Conservation (phyloP, 805 yeast species). For the Maudiozyma saulgeensis region DNA sequence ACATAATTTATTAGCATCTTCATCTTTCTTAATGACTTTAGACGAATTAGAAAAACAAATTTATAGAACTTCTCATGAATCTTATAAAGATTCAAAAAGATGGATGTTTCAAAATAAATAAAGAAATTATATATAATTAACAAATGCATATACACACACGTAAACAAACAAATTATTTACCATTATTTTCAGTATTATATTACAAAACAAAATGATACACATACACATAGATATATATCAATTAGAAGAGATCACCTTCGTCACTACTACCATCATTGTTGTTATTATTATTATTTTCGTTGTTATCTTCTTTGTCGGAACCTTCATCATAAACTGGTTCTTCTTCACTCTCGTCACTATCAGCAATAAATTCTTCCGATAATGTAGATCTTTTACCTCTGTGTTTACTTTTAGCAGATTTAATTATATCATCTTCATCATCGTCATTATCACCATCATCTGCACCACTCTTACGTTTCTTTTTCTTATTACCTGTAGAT, state of each 20-base stretch:
- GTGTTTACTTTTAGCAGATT: constrained; percentile 8
- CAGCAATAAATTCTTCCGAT: constrained; percentile 34
- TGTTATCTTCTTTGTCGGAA: constrained; percentile 6
- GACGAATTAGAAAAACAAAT: constrained; percentile 69
- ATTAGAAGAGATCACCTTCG: background rate
- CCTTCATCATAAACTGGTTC: constrained; percentile 9
- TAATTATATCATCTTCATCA: constrained; percentile 24
- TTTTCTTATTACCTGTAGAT: constrained; percentile 35
- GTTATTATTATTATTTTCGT: constrained; percentile 9
- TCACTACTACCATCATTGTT: constrained; percentile 10
- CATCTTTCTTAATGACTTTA: constrained; percentile 47
- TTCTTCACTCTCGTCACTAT: constrained; percentile 34
- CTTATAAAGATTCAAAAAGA: constrained; percentile 34
- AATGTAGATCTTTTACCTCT: constrained; percentile 22
- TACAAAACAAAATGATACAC: background rate
- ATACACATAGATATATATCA: background rate
- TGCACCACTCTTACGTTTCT: constrained; percentile 17
- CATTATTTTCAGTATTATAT: background rate
- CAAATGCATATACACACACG: background rate
- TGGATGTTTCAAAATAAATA: constrained; percentile 28
- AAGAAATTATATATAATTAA: background rate
- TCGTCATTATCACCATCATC: constrained; percentile 16
- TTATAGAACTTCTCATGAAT: constrained; percentile 44
- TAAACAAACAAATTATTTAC: background rate
- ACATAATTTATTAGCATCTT: background rate